Conservation (phyloP, 306 rosid genomes). For the Acacia confusa region DNA sequence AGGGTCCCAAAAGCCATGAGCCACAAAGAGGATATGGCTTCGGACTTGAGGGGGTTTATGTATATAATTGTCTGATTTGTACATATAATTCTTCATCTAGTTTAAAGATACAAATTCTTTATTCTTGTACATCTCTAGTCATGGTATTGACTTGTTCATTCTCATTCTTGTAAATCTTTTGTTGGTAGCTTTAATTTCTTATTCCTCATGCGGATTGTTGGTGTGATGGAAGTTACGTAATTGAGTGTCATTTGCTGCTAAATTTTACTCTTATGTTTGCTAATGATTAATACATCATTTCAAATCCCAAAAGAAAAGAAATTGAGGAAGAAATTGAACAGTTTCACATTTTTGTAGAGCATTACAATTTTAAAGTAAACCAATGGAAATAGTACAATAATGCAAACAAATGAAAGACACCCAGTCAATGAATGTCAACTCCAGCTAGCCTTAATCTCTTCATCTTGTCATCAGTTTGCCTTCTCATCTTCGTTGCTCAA, state of each 20-base stretch:
- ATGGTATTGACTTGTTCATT: no score
- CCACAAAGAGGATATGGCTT: slow-evolving; percentile 24
- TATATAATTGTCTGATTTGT: slow-evolving; percentile 35
- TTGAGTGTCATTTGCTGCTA: background rate
- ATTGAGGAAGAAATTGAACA: background rate
- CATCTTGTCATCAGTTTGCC: background rate
- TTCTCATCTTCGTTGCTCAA: slow-evolving; percentile 5
- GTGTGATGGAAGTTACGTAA: background rate
- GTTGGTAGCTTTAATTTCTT: background rate
- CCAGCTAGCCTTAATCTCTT: background rate
- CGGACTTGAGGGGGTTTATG: slow-evolving; percentile 34
- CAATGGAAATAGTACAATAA: background rate
- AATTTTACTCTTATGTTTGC: background rate
- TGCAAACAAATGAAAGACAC: background rate
- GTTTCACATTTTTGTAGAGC: background rate
- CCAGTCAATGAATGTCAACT: background rate
- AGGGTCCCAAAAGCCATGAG: slow-evolving; percentile 20
- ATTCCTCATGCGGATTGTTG: background rate
- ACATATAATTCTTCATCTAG: slow-evolving; percentile 25
- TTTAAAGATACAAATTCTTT: background rate
- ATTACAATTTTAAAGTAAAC: background rate
- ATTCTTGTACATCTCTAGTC: background rate
- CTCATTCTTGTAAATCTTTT: no score
- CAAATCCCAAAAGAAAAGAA: background rate
- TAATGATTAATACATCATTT: background rate